Evolutionary conservation across 2,329 filamentous ascomycete genomes (phyloP).

Genomic region (Neoarthrinium moseri): DNA sequence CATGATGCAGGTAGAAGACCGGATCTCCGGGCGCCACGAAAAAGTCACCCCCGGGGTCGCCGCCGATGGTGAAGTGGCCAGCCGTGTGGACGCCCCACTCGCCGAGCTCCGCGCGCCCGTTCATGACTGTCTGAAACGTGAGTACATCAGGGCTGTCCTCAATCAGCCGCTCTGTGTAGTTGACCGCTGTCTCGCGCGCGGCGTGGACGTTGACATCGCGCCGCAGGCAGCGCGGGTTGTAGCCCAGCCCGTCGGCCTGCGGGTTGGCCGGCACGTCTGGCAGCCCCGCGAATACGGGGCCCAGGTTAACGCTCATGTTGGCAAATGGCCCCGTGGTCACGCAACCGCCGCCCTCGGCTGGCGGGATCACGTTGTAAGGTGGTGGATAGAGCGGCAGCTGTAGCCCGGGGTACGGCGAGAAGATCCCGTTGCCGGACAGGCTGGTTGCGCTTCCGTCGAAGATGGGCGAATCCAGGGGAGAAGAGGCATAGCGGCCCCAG

Average conservation of each 20-base stretch:
- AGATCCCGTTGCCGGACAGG: conserved; percentile 38
- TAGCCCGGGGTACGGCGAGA: conserved; percentile 13
- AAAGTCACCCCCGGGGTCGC: conserved; percentile 22
- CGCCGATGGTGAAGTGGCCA: conserved; percentile 27
- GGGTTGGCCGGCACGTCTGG: conserved; percentile 16
- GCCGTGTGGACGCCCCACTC: conserved; percentile 24
- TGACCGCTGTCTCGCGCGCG: conserved; percentile 24
- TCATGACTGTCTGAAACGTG: conserved; percentile 34
- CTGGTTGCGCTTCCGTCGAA: conserved; percentile 46
- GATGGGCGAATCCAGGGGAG: conserved; percentile 39
- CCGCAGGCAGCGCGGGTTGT: conserved; percentile 34
- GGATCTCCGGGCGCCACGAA: conserved; percentile 18
- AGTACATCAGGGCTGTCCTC: conserved; percentile 20
- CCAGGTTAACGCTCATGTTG: conserved; percentile 26
- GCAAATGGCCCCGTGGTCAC: conserved; percentile 40
- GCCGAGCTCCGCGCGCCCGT: conserved; percentile 25
- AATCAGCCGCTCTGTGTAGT: conserved; percentile 17
- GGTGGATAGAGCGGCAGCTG: conserved; percentile 12
- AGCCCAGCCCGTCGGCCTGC: conserved; percentile 16
- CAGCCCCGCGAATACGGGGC: conserved; percentile 20
- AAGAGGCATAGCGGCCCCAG: conserved; percentile 36
- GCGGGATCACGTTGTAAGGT: no score
- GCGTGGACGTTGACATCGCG: conserved; percentile 21
- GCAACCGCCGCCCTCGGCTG: conserved; percentile 49
- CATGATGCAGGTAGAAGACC: conserved; percentile 22